These are phyloP conservation scores for Persicaria tinctoria DNA, from an alignment of 148 eudicot genomes.

Conservation along the genomic window DNA sequence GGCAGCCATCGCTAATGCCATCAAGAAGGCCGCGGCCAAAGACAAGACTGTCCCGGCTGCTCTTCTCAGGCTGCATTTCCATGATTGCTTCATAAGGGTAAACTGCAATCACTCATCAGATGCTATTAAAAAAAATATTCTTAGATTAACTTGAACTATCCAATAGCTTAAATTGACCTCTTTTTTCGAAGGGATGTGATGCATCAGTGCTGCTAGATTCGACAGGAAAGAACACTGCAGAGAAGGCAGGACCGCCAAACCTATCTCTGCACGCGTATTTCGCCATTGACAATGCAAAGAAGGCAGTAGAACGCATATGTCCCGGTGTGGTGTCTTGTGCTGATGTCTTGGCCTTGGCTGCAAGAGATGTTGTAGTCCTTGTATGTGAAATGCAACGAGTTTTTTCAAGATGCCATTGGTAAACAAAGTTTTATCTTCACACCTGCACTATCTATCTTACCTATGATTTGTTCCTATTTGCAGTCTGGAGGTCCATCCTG, in stretches of 20 bases:
- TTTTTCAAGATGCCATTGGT: not conserved
- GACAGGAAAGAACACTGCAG: slow-evolving; percentile 45
- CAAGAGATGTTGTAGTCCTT: slow-evolving; percentile 69
- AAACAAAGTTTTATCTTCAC: not conserved
- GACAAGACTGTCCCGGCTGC: slow-evolving; percentile 76
- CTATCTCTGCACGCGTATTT: slow-evolving; percentile 66
- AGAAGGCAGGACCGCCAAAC: slow-evolving; percentile 67
- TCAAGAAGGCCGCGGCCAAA: slow-evolving; percentile 29
- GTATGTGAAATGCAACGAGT: slow-evolving; percentile 31
- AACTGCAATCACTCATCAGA: not conserved
- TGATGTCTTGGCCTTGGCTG: slow-evolving; percentile 79
- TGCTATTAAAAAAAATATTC: not conserved
- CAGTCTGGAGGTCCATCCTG: slow-evolving; percentile 88
- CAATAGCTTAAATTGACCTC: not conserved
- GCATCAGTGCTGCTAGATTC: slow-evolving; percentile 74
- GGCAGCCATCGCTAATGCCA: slow-evolving; percentile 27
- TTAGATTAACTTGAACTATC: not conserved
- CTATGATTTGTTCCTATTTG: not conserved
- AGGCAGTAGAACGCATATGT: slow-evolving; percentile 53
- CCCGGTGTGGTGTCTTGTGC: slow-evolving; percentile 92
- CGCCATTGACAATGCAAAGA: slow-evolving; percentile 72
- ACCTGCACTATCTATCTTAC: not conserved
- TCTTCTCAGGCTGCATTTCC: slow-evolving; percentile 84
- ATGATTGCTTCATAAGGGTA: slow-evolving; percentile 90
- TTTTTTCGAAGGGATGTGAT: slow-evolving; percentile 64